These are phyloP conservation scores for Plasmopara viticola DNA, from an alignment of 352 stramenopile genomes.

Conservation along the genomic window DNA sequence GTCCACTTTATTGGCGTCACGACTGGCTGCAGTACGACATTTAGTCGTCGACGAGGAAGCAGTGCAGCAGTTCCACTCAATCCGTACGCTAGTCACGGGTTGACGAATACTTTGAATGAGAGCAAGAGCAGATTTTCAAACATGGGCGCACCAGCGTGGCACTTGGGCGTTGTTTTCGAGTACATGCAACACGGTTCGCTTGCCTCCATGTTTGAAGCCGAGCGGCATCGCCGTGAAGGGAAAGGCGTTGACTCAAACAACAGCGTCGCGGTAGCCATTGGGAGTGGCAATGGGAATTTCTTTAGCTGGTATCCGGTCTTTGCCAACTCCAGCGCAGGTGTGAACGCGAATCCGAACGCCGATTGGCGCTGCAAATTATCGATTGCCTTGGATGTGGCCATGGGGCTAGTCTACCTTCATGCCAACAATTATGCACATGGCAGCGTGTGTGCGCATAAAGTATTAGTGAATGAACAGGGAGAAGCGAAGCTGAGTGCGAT, in stretches of 20 bases:
- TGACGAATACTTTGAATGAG: conserved; percentile 19
- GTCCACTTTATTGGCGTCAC: conserved; percentile 79
- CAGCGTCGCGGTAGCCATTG: conserved; percentile 26
- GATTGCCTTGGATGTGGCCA: conserved; percentile 73
- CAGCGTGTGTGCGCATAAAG: conserved; percentile 51
- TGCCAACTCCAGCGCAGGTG: conserved; percentile 24
- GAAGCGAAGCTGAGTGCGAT: conserved; percentile 75
- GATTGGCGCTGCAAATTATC: conserved; percentile 71
- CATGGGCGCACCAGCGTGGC: conserved; percentile 40
- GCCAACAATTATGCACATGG: conserved; percentile 53
- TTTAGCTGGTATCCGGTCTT: conserved; percentile 51
- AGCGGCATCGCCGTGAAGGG: conserved; percentile 52
- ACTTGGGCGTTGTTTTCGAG: conserved; percentile 67
- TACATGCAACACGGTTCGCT: conserved; percentile 68
- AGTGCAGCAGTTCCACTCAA: conserved; percentile 7
- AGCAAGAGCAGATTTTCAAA: conserved; percentile 25
- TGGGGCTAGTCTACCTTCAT: conserved; percentile 73
- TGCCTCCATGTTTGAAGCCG: conserved; percentile 45
- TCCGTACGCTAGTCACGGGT: conserved; percentile 14
- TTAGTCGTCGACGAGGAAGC: conserved; percentile 25
- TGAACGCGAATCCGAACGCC: conserved; percentile 37
- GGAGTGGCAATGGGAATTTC: conserved; percentile 39
- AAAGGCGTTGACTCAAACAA: conserved; percentile 37
- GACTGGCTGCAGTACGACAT: conserved; percentile 37
- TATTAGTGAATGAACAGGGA: conserved; percentile 66